Base-by-base conservation (phyloP, 805 yeast species). In the Candida schatavii region DNA sequence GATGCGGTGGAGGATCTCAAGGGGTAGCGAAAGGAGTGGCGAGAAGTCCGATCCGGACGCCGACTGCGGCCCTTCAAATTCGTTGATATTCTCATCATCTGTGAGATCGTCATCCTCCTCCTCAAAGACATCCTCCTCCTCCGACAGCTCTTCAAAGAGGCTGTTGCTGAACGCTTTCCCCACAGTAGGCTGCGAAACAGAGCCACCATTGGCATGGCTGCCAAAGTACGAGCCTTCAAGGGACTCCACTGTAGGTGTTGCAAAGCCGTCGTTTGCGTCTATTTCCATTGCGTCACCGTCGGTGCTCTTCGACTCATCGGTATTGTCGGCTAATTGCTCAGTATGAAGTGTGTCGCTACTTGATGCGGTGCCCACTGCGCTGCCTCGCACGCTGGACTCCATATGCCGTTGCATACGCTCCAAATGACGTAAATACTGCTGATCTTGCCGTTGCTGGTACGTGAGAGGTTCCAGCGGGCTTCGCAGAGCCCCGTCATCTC, bases 1-100 rank as follows among this genome's bases (percentile, higher is more conserved):
- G 45, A 80, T 77, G 50, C 74, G 71, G 58, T 70, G 71, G 32
- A 77, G 62, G 44, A 80, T 75, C 52, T 80, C 85, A 7, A 80
- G 64, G 2, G 85, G 85, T 35, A 79, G 59, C 33, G 68, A 62
- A 30, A 54, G 56, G 3, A 59, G 20, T 4, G 30, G 19, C 17
- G 41, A 38, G 27, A 38, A 38, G 5, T 38, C 30, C 19, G 35
- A 31, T 5, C 13, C 11, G 10, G 35, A 31, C 11, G 11, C 35
- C 11, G 22, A 17, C 4, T 22, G 19, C 21, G 15, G 22, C 9
- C 7, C 21, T 9, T 31, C 18, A 22, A 31, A 5, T 13, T 31
- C 35, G 6, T 17, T 4, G 10, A 17, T 22, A 9, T 22, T 15
- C 6, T 35, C 38, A 3, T 28, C 10, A 20, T 35, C 38, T 14